phyloP scores from a whole-genome alignment of 768 basidiomycete species.

The Ramaria sp. region DNA sequence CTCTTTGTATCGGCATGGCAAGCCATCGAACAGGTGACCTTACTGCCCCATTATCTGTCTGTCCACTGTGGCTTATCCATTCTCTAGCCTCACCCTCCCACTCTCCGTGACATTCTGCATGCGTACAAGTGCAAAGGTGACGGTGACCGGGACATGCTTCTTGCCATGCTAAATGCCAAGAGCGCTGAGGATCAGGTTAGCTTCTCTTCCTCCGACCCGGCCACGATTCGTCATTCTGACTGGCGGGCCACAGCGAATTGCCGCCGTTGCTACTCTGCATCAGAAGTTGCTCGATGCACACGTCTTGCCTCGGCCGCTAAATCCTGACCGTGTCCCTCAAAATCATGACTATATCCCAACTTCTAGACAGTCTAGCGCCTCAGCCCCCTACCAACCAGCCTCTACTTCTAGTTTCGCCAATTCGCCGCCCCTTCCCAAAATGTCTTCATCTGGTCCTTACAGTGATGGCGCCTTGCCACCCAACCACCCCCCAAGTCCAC shows the following conservation, averaged over 20 bases:
- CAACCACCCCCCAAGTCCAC: conserved; percentile 11
- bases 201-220: conserved; percentile 7
- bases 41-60: not conserved
- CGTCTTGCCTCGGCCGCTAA: not conserved
- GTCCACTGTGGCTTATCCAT: not conserved
- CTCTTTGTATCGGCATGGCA: conserved; percentile 36
- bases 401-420: conserved; percentile 19
- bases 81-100: conserved; percentile 65
- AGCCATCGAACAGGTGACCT: conserved; percentile 33
- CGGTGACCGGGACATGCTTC: conserved; percentile 84
- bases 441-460: not conserved
- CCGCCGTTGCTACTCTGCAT: conserved; percentile 60
- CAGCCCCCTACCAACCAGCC: conserved; percentile 29
- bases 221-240: conserved; percentile 7
- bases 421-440: not conserved
- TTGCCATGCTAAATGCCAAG: conserved; percentile 88
- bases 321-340: conserved; percentile 14
- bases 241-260: conserved; percentile 43
- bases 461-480: conserved; percentile 6
- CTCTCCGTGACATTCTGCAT: conserved; percentile 72
- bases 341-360: conserved; percentile 3
- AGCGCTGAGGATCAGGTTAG: conserved; percentile 85
- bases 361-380: conserved; percentile 9
- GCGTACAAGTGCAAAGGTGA: conserved; percentile 82
- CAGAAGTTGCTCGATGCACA: conserved; percentile 56